Evolutionary conservation across 331 rosid genomes (phyloP).

Genomic region (Acacia pycnantha): DNA sequence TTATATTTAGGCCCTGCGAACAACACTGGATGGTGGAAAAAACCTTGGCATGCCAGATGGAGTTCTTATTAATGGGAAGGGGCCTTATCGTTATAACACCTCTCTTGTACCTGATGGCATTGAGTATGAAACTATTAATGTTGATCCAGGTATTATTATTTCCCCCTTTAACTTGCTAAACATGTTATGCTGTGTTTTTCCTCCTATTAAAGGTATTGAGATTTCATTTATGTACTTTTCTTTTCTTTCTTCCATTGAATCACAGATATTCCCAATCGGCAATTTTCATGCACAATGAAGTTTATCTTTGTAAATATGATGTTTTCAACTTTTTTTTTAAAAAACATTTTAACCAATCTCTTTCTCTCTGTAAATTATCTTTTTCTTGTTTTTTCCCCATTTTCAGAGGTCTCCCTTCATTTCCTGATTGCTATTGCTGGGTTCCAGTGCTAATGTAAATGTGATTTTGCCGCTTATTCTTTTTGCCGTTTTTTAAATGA

Average conservation of each 20-base stretch:
- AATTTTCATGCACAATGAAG: neutral
- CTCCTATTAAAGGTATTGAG: neutral
- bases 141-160: conserved; percentile 3
- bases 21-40: neutral
- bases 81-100: neutral
- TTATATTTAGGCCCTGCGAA: neutral
- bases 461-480: neutral
- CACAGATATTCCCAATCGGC: neutral
- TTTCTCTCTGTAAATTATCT: neutral
- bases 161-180: neutral
- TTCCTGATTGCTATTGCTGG: neutral
- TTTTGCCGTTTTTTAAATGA: neutral
- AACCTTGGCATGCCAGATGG: neutral
- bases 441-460: neutral
- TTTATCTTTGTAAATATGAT: neutral
- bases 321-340: neutral
- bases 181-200: neutral
- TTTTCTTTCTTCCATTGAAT: neutral
- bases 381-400: neutral
- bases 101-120: neutral
- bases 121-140: neutral
- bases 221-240: neutral
- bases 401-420: neutral
- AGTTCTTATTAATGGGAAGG: conserved; percentile 1
- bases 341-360: neutral